Base-by-base conservation (phyloP, 768 basidiomycete species). In the Boletus sp. region DNA sequence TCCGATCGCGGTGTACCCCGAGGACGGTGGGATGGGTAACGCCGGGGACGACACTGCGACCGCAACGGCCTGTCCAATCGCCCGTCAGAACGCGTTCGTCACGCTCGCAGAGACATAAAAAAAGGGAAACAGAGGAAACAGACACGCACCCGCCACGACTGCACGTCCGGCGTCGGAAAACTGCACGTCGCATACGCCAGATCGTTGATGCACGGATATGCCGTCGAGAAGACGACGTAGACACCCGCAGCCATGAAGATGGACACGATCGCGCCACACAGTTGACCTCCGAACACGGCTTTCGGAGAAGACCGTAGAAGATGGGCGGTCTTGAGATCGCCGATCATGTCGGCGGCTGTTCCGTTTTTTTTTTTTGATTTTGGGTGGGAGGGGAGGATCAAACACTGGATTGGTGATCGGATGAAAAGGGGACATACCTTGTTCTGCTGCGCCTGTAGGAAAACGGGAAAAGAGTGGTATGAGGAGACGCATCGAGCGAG, bases 281-380 rank as follows among this genome's bases (percentile, higher is more conserved):
- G 71, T 69, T 85, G 84, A 28, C 81, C 83, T 57, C 82, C 73
- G 64, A 86, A 86, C 71, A 86, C 82, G 68, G 83, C 82, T 54
- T 71, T 77, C 39, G 85, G 85, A 62, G 84, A 86, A 12, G 84
- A 80, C 50, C 85, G 76, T 28, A 86, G 77, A 56, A 87, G 81
- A 67, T 85, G 85, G 58, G 83, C 83, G n/a, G 86, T 83, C 73
- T 87, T 86, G 62, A 87, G 68, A 67, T 87, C 86, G 54, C 84
- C 80, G 46, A 80, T 82, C 86, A 87, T 86, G 66, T 87, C 86
- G 32, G 78, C 64, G 24, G 83, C 77, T 71, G 39, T 47, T n/a
- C 17, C 35, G 54, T 28, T 29, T 36, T 53, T 2, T 28, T 35
- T 8, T 32, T 54, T 35, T 11, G 8, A n/a, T 41, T 45, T 36